Base-by-base conservation (phyloP, 192 early-diverging fungal species). In the Coemansia sp. region DNA sequence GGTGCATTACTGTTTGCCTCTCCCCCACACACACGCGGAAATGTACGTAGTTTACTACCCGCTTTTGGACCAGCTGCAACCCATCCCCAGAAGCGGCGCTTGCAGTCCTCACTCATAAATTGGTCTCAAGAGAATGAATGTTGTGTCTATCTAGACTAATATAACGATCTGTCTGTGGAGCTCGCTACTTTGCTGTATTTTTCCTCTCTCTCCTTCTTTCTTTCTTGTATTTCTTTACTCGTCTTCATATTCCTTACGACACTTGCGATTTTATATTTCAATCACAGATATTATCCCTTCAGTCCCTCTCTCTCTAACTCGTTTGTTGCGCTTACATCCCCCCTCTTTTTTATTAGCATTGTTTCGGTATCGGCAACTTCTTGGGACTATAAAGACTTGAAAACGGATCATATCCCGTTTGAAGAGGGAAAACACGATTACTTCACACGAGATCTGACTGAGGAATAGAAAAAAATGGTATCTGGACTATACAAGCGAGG, bases 401-500 rank as follows among this genome's bases (percentile, higher is more conserved):
- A 8, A 10, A 22, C 9, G 20, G 24, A 22, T 22, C 9, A 11
- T 36, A 24, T 24, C 24, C 40, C 6, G 63, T 22, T 64, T 27
- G 49, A 52, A 52, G n/a, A 20, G 20, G 24, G 24, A 24, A 2
- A 31, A 1, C 5, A 18, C 11, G 57, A 33, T 13, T 61, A 38
- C 47, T 59, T 59, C 31, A 34, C 51, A 54, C 57, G 31, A 33
- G 54, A 33, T 34, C 57, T 10, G 24, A 24, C 24, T 24, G 24
- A 27, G n/a, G 20, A 22, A 0, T 20, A 52, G n/a, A n/a, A 57
- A 29, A 41, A 29, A 61, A 80, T 80, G 78, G 78, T 72, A 34
- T 38, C 66, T 27, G 78, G 78, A 12, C 66, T 75, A 33, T 65
- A 70, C 16, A 71, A 64, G 55, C 55, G 70, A 27, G 41, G 68